These are phyloP conservation scores for Balansia obtecta DNA, from an alignment of 2,329 filamentous ascomycete species.

Conservation along the genomic window DNA sequence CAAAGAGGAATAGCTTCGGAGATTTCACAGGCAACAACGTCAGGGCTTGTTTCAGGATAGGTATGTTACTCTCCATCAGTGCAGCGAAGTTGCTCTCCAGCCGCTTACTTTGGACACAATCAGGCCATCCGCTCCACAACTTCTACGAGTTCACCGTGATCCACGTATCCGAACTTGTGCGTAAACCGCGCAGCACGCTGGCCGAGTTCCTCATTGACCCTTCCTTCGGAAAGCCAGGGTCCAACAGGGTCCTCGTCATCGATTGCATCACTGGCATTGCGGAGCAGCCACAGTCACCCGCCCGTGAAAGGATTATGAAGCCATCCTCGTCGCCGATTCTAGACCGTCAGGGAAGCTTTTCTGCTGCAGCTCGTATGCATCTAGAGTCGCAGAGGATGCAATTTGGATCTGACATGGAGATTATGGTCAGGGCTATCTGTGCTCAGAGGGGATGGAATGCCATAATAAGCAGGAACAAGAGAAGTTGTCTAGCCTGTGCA, in stretches of 20 bases:
- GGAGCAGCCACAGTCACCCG: constrained; percentile 35
- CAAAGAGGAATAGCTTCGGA: constrained; percentile 40
- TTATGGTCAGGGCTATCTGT: constrained; percentile 60
- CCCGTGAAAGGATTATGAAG: constrained; percentile 23
- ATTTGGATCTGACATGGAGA: constrained; percentile 53
- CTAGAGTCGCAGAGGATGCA: constrained; percentile 44
- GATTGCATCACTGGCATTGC: constrained; percentile 48
- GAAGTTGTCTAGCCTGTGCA: constrained; percentile 62
- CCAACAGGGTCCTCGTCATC: constrained; percentile 39
- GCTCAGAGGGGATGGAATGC: constrained; percentile 65
- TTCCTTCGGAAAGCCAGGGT: constrained; percentile 19
- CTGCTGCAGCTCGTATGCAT: constrained; percentile 39
- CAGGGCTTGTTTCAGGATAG: constrained; percentile 34
- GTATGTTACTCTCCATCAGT: constrained; percentile 18
- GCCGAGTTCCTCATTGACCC: constrained; percentile 30
- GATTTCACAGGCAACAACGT: constrained; percentile 30
- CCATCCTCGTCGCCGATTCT: constrained; percentile 16
- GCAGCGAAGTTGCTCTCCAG: not conserved
- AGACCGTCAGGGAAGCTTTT: constrained; percentile 25
- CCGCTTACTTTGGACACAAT: not conserved
- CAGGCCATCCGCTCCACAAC: constrained; percentile 52
- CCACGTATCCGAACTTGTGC: constrained; percentile 44
- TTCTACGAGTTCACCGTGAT: constrained; percentile 48
- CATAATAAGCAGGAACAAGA: constrained; percentile 51
- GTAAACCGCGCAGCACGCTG: constrained; percentile 31